Evolutionary conservation across 2,329 filamentous ascomycete genomes (phyloP), one percentile per base, ranked within the genome.

Genomic region (Nothomitra cinnamomea): DNA sequence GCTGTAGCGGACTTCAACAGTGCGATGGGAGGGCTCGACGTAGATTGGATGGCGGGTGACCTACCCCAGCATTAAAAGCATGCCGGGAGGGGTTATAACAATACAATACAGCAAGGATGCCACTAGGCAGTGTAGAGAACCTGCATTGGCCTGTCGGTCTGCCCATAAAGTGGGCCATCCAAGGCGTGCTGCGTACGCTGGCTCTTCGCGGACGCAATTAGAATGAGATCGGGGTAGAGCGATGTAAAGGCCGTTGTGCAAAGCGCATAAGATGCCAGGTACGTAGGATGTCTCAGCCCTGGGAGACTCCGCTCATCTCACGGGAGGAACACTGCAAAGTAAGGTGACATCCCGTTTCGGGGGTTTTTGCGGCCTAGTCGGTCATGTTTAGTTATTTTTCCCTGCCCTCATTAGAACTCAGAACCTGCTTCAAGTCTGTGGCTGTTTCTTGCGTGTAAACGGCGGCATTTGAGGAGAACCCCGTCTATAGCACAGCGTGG

Each of bases 241-340:
- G 28, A 32, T 10, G 28, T 32, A 10, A 32, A 4, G 28, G 28
- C 28, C 28, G 28, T 32, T 32, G 28, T 4, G 28, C 28, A 10
- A 13, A 48, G 22, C 43, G 43, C 43, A 48, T 48, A 25, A 48
- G 22, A 48, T 28, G 22, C n/a, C 43, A 48, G 43, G 43, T 25
- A 48, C 43, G 28, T 22, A 45, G n/a, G 42, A 19, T 28, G 43
- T 48, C 43, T 48, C 43, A 48, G 43, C 43, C 43, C 43, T 48
- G 43, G n/a, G 28, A 48, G 28, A 48, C 12, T 25, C 22, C 7
- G 19, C 22, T 21, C 10, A 4, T 32, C 28, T 5, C 10, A 32
- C 28, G 28, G 28, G 28, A 32, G 28, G 28, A 32, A 32, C 28
- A 32, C 28, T 32, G 28, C 28, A 32, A 32, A 32, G 5, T 32